A percentile compares a stretch with the other conserved stretches of the same genome.
Conservation (phyloP, 805 yeast species). For the Wickerhamomyces rabaulensis region DNA sequence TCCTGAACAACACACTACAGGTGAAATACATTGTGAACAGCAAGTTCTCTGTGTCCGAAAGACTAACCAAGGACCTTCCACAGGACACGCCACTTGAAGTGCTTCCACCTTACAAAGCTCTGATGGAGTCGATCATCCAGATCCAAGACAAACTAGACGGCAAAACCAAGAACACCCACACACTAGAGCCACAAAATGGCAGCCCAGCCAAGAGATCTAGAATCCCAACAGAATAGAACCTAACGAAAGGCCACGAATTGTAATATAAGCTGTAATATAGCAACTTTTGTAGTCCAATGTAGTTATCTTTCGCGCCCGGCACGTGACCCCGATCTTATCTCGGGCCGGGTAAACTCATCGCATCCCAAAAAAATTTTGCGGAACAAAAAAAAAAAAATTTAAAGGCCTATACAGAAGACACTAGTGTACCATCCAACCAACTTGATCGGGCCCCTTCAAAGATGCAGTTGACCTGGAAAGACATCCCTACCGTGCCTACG, state of each 20-base stretch:
- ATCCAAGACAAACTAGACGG: too few species aligned
- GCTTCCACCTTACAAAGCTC: too few species aligned
- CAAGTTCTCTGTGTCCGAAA: not conserved
- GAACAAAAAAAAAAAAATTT: not conserved
- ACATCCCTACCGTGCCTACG: slow-evolving; percentile 91
- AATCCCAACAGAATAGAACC: too few species aligned
- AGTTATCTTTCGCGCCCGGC: not conserved
- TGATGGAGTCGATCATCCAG: not conserved
- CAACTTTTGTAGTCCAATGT: too few species aligned
- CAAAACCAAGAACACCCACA: too few species aligned
- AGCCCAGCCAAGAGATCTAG: too few species aligned
- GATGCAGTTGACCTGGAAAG: slow-evolving; percentile 98
- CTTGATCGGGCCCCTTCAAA: slow-evolving; percentile 6
- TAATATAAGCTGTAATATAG: too few species aligned
- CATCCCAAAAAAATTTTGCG: not conserved
- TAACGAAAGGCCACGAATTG: too few species aligned
- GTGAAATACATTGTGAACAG: not conserved
- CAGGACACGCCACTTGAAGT: too few species aligned
- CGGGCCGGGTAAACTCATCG: slow-evolving; percentile 2
- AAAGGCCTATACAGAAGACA: not conserved
- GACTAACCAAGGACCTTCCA: not conserved
- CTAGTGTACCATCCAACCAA: not conserved
- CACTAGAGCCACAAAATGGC: too few species aligned
- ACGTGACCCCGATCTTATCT: not conserved
- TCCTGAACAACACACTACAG: not conserved